These are phyloP conservation scores for Aurantiochytrium sp. DNA, from an alignment of 108 stramenopile species.

Conservation along the genomic window DNA sequence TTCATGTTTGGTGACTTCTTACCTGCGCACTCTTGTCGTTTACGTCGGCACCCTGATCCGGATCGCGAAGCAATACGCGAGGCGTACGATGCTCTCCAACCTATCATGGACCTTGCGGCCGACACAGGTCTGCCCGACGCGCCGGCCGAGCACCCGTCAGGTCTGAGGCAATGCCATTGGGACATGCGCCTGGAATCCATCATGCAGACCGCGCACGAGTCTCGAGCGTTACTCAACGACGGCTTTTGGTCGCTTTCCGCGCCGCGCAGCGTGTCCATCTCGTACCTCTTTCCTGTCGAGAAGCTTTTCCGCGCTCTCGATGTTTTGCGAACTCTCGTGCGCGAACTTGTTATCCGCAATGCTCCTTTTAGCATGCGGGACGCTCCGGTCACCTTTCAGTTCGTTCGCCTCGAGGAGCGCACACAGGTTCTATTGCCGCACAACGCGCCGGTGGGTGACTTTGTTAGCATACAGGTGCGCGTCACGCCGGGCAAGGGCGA, in stretches of 20 bases:
- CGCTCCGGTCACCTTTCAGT: background rate
- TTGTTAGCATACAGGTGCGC: background rate
- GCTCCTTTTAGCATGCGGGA: background rate
- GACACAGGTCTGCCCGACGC: background rate
- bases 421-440: background rate
- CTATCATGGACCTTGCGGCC: background rate
- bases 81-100: background rate
- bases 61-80: background rate
- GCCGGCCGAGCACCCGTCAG: background rate
- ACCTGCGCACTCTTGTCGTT: background rate
- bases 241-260: background rate
- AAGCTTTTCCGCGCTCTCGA: constrained; percentile 9
- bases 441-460: background rate
- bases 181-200: too few relatives aligned
- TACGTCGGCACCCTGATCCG: background rate
- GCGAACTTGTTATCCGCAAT: background rate
- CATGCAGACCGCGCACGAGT: background rate
- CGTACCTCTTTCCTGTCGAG: background rate
- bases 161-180: background rate
- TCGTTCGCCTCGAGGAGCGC: background rate
- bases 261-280: background rate
- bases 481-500: background rate
- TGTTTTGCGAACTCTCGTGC: background rate
- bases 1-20: background rate
- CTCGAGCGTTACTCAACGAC: background rate